Evolutionary conservation across 352 stramenopile species (phyloP), one percentile per base, ranked within the genome.

Genomic region (Peronospora belbahrii): DNA sequence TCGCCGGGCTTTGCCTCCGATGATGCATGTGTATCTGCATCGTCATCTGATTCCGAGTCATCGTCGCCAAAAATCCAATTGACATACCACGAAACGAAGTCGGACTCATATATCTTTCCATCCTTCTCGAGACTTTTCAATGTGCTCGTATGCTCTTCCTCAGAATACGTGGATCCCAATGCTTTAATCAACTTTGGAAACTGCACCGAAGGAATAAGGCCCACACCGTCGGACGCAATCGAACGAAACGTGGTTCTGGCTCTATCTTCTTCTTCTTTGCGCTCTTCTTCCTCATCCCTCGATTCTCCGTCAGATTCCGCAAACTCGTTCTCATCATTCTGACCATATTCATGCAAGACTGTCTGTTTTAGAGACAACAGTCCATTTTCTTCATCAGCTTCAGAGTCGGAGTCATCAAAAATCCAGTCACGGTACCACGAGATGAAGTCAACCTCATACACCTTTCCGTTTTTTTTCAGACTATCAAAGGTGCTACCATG

Each of bases 261-360:
- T 5, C 60, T 75, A 0, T 73, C 62, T 56, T 78, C 66, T 62
- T 85, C 76, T 65, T 88, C 70, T 43, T 56, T 57, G 5, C 76
- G 76, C 25, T 79, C 70, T 51, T 74, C 75, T 44, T 87, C 75
- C 6, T 85, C 70, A 19, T 85, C 70, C 22, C 51, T 67, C n/a
- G 72, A 72, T 18, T 85, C 75, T 6, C 42, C 56, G 18, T 81
- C 63, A 0, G 44, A 72, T 8, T 70, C 59, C 0, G 65, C 65
- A 20, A 88, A 85, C 30, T 65, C 57, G 42, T 88, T 88, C 11
- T 82, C 59, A 24, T 75, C 72, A 32, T 80, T 80, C 35, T 84
- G 67, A 7, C 74, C 74, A 44, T 86, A 86, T 11, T 56, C 66
- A 18, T 70, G 47, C 6, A 32, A 48, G 3, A 49, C 40, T 4